phyloP scores from a whole-genome alignment of 2,329 filamentous ascomycete genomes.

The Calonectria ilicicola region DNA sequence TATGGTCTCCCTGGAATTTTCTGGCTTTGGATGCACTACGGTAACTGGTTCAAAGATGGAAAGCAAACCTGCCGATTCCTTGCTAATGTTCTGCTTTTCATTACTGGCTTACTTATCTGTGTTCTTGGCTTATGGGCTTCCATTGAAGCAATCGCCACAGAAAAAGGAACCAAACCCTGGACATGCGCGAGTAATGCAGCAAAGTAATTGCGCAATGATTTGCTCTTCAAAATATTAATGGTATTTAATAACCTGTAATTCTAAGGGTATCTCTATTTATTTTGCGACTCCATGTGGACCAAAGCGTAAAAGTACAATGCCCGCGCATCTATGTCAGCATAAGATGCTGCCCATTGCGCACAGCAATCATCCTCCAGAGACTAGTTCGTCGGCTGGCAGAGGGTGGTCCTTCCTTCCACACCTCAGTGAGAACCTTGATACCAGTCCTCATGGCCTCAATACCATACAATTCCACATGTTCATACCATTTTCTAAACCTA shows the following conservation, averaged over 20 bases:
- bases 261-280: no score
- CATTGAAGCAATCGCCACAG: constrained; percentile 49
- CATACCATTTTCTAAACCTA: constrained; percentile 38
- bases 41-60: constrained; percentile 50
- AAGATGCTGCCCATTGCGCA: constrained; percentile 1
- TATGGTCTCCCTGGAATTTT: constrained; percentile 60
- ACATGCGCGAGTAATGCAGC: constrained; percentile 48
- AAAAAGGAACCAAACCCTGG: constrained; percentile 49
- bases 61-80: constrained; percentile 47
- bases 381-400: constrained; percentile 8
- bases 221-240: not conserved
- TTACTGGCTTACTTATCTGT: constrained; percentile 51
- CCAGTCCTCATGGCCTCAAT: constrained; percentile 40
- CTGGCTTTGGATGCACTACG: constrained; percentile 61
- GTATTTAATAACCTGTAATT: no score
- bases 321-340: constrained; percentile 7
- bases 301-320: not conserved
- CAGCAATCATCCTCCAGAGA: constrained; percentile 17
- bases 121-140: constrained; percentile 55
- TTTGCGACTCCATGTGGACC: no score
- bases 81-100: constrained; percentile 47
- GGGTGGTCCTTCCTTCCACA: constrained; percentile 32
- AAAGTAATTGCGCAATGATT: constrained; percentile 4
- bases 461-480: constrained; percentile 34
- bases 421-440: constrained; percentile 33